Conservation (phyloP, 345 rosid species). For the Isatis tinctoria region DNA sequence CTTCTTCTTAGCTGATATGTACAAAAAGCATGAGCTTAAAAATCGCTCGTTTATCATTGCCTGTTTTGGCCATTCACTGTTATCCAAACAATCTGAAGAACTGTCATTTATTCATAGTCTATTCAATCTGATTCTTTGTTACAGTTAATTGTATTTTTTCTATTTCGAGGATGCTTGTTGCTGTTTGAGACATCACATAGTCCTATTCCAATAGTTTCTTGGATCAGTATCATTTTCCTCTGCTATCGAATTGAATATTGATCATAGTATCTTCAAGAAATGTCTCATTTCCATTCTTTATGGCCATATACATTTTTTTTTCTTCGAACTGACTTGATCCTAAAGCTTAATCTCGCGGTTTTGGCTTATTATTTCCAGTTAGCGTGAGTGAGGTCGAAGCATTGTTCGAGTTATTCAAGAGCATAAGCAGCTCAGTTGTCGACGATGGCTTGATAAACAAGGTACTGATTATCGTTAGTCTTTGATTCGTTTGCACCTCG, state of each 20-base stretch:
- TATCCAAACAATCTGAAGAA: not conserved
- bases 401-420: slow-evolving; percentile 87
- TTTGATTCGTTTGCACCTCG: not conserved
- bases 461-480: slow-evolving; percentile 40
- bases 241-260: slow-evolving; percentile 1
- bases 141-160: not conserved
- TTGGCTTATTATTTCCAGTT: slow-evolving; percentile 46
- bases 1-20: not conserved
- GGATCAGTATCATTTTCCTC: not conserved
- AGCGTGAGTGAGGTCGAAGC: slow-evolving; percentile 99
- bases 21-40: not conserved
- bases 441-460: slow-evolving; percentile 97
- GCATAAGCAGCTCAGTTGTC: slow-evolving; percentile 90
- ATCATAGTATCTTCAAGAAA: not conserved
- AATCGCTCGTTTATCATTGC: not conserved
- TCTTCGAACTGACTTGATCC: not conserved
- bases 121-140: not conserved
- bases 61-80: not conserved
- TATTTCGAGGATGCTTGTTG: not conserved
- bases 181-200: not conserved
- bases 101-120: not conserved
- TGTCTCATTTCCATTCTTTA: not conserved
- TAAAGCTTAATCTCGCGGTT: not conserved
- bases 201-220: not conserved
- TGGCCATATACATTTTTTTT: not conserved